Evolutionary conservation across 1,284 basidiomycete species (phyloP), one percentile per base, ranked within the genome.

Genomic region (Caloboletus firmus): DNA sequence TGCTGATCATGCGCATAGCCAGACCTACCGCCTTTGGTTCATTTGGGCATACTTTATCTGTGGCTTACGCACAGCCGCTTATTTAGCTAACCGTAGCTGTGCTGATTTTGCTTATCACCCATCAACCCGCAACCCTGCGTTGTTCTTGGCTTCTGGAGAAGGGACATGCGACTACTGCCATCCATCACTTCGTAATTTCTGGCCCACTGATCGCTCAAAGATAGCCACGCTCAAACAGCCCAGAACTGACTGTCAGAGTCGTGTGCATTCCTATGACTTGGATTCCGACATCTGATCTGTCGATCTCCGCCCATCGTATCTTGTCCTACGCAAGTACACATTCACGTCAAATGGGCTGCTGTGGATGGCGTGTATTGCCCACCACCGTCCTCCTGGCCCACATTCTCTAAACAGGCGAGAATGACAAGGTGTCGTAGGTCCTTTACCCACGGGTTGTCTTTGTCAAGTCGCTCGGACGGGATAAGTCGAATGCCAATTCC

Each of bases 371-470:
- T 26, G 36, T 13, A 15, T 44, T 39, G 17, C 37, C 24, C 24
- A 60, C 59, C 11, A 31, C 49, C n/a, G n/a, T 49, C 49, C 46
- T 30, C 32, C 28, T 15, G 43, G 41, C 24, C 13, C 48, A 26
- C 36, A 34, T 45, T 35, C 43, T 57, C 50, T 47, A 62, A 57
- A 52, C 30, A 26, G 45, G 51, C 35, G 28, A 44, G 26, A 18
- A 66, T 66, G 42, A 51, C 43, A 5, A 51, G 65, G 67, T 66
- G 64, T 49, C 59, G 1, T 62, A 47, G 64, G 67, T 68, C 64
- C 64, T 50, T 22, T 30, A 37, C 51, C 44, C 55, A 58, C 48
- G 45, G n/a, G n/a, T n/a, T n/a, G n/a, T n/a, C n/a, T n/a, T n/a
- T n/a, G n/a, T n/a, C n/a, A n/a, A n/a, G n/a, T n/a, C n/a, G n/a